A percentile compares a stretch with the other conserved stretches of the same genome.
Evolutionary conservation across 2,329 filamentous ascomycete species (phyloP).

Genomic region (Bipolaris victoriae): DNA sequence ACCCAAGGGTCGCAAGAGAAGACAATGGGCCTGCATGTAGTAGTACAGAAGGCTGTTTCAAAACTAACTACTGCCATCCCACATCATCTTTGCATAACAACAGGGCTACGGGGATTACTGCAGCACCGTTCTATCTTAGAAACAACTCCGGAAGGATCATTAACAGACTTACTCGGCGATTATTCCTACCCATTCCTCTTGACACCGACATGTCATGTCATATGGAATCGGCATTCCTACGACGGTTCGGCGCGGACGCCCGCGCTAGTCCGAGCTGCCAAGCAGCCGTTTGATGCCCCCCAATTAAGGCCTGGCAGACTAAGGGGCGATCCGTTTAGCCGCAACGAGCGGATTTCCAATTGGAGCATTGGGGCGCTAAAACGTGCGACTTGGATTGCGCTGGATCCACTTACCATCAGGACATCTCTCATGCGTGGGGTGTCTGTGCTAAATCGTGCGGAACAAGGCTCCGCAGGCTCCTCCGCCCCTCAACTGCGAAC

Average conservation of each 20-base stretch:
- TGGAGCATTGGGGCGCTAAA: conserved; percentile 2
- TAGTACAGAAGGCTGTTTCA: not conserved
- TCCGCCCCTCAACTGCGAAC: not conserved
- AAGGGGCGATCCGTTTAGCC: conserved; percentile 13
- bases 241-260: conserved; percentile 10
- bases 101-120: not conserved
- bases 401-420: not conserved
- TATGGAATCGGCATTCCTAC: not conserved
- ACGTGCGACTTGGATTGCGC: not conserved
- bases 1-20: not conserved
- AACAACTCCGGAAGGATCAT: not conserved
- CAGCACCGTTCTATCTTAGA: not conserved
- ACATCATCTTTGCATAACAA: not conserved
- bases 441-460: not conserved
- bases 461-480: not conserved
- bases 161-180: not conserved
- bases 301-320: conserved; percentile 6
- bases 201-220: not conserved
- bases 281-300: conserved; percentile 12
- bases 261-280: conserved; percentile 8
- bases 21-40: not conserved
- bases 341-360: conserved; percentile 6
- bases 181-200: not conserved
- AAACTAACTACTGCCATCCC: not conserved
- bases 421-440: not conserved